Evolutionary conservation across 164 flowering plant genomes (phyloP).

Genomic region (Tinospora cordifolia): DNA sequence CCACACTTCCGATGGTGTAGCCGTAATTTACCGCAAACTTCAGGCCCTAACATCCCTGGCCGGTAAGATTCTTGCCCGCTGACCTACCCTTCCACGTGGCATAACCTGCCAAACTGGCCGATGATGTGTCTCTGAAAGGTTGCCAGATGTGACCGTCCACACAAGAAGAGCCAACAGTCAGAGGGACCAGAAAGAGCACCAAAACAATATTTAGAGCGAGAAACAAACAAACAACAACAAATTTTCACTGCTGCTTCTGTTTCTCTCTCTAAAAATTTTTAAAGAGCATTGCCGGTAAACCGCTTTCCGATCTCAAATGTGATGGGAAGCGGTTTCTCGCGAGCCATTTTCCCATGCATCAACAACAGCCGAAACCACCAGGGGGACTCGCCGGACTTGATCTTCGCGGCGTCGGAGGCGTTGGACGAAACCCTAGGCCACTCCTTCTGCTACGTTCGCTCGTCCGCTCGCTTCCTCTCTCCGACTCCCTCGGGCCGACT

Average conservation of each 20-base stretch:
- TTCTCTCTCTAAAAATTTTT: neutral
- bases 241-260: neutral
- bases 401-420: slow-evolving; percentile 44
- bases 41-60: neutral
- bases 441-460: slow-evolving; percentile 90
- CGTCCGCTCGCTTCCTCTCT: slow-evolving; percentile 65
- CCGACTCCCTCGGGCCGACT: slow-evolving; percentile 68
- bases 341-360: slow-evolving; percentile 19
- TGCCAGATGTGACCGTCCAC: slow-evolving; percentile 19
- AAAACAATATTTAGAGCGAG: slow-evolving; percentile 3
- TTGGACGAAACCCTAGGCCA: slow-evolving; percentile 97
- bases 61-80: neutral
- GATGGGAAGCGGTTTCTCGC: slow-evolving; percentile 34
- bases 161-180: slow-evolving; percentile 4
- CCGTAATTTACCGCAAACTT: neutral
- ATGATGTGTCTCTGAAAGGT: slow-evolving; percentile 8
- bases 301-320: slow-evolving; percentile 19
- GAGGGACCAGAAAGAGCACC: neutral
- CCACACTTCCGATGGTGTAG: neutral
- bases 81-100: slow-evolving; percentile 12
- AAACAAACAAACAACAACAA: neutral
- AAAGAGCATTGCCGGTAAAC: slow-evolving; percentile 15
- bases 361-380: neutral
- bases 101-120: slow-evolving; percentile 6
- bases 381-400: slow-evolving; percentile 24